Evolutionary conservation across 805 yeast genomes (phyloP).

Genomic region (Wickerhamiella sorbophila): DNA sequence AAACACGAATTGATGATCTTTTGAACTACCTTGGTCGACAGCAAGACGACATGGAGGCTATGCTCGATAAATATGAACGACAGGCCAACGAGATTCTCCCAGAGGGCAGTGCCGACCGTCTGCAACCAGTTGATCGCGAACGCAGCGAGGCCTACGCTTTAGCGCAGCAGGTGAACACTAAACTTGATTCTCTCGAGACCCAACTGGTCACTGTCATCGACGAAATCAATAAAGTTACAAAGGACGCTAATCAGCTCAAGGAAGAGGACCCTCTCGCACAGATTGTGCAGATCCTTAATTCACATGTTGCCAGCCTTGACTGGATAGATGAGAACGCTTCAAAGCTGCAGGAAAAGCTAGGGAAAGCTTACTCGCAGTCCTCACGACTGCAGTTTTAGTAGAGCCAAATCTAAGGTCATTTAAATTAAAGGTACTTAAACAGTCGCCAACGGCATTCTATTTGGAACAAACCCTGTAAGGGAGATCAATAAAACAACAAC

Average conservation of each 20-base stretch:
- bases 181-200: slow-evolving; percentile 60
- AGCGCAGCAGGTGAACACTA: slow-evolving; percentile 74
- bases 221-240: slow-evolving; percentile 39
- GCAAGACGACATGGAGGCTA: slow-evolving; percentile 76
- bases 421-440: not conserved
- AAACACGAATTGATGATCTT: slow-evolving; percentile 74
- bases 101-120: slow-evolving; percentile 21
- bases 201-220: slow-evolving; percentile 31
- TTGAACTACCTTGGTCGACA: slow-evolving; percentile 76
- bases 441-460: not conserved
- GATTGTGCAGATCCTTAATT: slow-evolving; percentile 66
- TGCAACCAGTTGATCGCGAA: slow-evolving; percentile 50
- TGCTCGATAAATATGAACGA: slow-evolving; percentile 69
- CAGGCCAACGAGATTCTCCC: slow-evolving; percentile 27
- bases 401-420: not conserved
- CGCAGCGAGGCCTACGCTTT: slow-evolving; percentile 79
- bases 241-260: slow-evolving; percentile 55
- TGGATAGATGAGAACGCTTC: slow-evolving; percentile 70
- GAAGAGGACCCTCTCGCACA: slow-evolving; percentile 31
- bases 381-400: slow-evolving; percentile 3
- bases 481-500: slow-evolving; percentile 41
- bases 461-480: slow-evolving; percentile 26
- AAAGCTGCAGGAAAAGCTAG: slow-evolving; percentile 51
- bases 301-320: slow-evolving; percentile 78
- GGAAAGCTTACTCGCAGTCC: slow-evolving; percentile 12